phyloP scores from a whole-genome alignment of 176 grass and related monocot species.

The Rhipidocladum racemiflorum region DNA sequence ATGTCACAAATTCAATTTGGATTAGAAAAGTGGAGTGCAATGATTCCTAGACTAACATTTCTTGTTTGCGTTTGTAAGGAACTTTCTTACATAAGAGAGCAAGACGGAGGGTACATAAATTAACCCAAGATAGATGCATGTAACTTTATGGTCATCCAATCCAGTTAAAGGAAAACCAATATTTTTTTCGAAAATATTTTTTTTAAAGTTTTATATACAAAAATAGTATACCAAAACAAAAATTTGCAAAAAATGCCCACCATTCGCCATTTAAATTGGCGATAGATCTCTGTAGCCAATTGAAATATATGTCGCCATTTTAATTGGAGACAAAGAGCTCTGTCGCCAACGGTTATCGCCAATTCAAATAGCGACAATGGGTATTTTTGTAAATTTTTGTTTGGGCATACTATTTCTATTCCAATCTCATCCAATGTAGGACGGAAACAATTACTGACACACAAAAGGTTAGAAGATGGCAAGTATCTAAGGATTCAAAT shows the following conservation, averaged over 20 bases:
- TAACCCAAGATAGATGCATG: not conserved
- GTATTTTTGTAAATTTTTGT: too few species aligned
- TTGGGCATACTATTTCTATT: too few species aligned
- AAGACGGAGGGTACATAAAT: not conserved
- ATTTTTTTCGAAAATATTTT: too few species aligned
- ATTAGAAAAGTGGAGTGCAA: not conserved
- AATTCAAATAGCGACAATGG: too few species aligned
- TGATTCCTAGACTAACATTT: not conserved
- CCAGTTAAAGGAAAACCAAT: not conserved
- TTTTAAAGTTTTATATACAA: too few species aligned
- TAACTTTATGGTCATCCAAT: not conserved
- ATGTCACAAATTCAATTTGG: not conserved
- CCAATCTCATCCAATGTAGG: not conserved
- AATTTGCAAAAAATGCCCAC: too few species aligned
- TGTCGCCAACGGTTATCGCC: too few species aligned
- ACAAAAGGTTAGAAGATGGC: not conserved
- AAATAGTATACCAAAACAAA: too few species aligned
- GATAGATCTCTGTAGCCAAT: too few species aligned
- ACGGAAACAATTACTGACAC: not conserved
- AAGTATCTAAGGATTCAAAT: not conserved
- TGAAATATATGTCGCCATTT: too few species aligned
- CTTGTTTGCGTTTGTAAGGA: not conserved
- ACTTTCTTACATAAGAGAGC: not conserved
- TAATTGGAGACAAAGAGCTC: too few species aligned
- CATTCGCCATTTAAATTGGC: too few species aligned